Evolutionary conservation across 2,329 filamentous ascomycete species (phyloP), one percentile per base, ranked within the genome.

Genomic region (Trichoderma polysporum): DNA sequence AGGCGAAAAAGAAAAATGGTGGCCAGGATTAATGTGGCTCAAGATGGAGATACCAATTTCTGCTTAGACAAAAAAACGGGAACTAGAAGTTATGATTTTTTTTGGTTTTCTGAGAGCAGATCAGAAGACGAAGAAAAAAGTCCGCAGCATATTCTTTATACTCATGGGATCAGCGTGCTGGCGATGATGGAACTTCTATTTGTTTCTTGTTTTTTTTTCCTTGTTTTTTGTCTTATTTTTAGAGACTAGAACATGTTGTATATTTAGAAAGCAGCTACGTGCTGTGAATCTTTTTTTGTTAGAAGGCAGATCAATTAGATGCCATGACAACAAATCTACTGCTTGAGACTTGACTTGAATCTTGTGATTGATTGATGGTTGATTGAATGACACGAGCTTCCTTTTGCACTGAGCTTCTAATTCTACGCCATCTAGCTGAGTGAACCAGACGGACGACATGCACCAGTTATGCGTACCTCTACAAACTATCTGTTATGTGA

Each of bases 231-330:
- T 50, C 25, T 15, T 15, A 35, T 50, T 33, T 45, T 25, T 45
- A 56, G 60, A 47, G 49, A 47, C 49, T 64, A 64, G 60, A 64
- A 35, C 49, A 37, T 47, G 29, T 27, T 61, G 60, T 64, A 64
- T 47, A 56, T 56, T 47, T 64, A 64, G 50, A 54, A 39, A 7
- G 37, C 50, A 53, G 60, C 27, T 47, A 3, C 2, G 9, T 13
- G 49, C 59, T 62, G 59, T 22, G 12, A 37, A 10, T 49, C 22
- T 49, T 29, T 58, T 29, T 52, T n/a, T 52, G 39, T 61, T 61
- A 50, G 58, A 61, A 17, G 45, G 58, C 58, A 50, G 47, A 37
- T 37, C 29, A 50, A 50, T 19, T n/a, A 27, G 58, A 37, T 61
- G 41, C 58, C 58, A 61, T 49, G 45, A 45, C 45, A 61, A 35